These are phyloP conservation scores for Stemphylium beticola DNA, from an alignment of 2,329 filamentous ascomycete genomes.

Conservation along the genomic window DNA sequence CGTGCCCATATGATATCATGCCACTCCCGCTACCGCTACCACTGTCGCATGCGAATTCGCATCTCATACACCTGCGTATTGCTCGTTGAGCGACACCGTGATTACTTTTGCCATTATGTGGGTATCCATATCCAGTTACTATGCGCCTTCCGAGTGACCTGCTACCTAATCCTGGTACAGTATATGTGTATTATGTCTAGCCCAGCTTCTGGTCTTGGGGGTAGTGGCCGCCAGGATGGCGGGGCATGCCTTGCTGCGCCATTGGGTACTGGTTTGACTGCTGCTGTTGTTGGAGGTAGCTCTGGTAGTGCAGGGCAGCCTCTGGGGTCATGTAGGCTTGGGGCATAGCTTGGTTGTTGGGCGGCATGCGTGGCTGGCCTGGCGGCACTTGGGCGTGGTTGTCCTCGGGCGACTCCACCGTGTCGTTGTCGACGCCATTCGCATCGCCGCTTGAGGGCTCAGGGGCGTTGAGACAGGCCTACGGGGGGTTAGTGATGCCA, in stretches of 20 bases:
- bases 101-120: slow-evolving; percentile 49
- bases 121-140: slow-evolving; percentile 48
- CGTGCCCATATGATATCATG: slow-evolving; percentile 39
- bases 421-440: slow-evolving; percentile 59
- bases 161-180: slow-evolving; percentile 30
- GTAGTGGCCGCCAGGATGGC: slow-evolving; percentile 67
- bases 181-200: slow-evolving; percentile 38
- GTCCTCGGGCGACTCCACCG: slow-evolving; percentile 90
- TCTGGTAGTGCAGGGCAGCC: slow-evolving; percentile 81
- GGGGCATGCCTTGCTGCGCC: slow-evolving; percentile 77
- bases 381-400: slow-evolving; percentile 78
- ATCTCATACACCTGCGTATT: slow-evolving; percentile 29
- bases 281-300: slow-evolving; percentile 68
- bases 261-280: slow-evolving; percentile 75
- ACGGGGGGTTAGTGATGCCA: slow-evolving; percentile 44
- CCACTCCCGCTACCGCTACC: slow-evolving; percentile 30
- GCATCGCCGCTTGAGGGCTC: slow-evolving; percentile 83
- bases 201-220: slow-evolving; percentile 63
- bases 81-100: slow-evolving; percentile 34
- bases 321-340: slow-evolving; percentile 69
- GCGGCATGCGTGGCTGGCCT: slow-evolving; percentile 70
- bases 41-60: slow-evolving; percentile 23
- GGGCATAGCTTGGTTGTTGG: slow-evolving; percentile 68
- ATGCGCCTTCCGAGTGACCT: slow-evolving; percentile 40
- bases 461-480: slow-evolving; percentile 97